Evolutionary conservation across 139 green algal genomes (phyloP), one percentile per base, ranked within the genome.

Genomic region (Chlorella sp.): DNA sequence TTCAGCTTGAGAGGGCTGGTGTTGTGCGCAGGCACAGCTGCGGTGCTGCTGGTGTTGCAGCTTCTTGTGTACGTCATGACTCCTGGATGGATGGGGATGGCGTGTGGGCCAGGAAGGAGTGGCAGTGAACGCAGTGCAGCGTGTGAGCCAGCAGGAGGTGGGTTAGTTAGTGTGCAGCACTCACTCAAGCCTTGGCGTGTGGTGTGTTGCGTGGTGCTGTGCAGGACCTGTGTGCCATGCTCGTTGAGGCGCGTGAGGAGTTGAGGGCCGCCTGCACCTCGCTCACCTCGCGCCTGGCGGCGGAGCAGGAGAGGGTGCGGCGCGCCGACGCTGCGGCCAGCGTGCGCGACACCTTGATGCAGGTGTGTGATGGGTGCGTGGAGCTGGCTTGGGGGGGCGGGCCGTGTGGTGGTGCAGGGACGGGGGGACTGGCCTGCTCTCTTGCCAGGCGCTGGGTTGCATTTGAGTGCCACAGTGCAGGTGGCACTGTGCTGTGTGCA

Each of bases 291-390:
- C 65, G 65, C 2, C 30, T 60, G 35, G 65, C 65, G 14, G 65
- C 17, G 3, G 65, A 30, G 22, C 29, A 71, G 65, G 65, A 71
- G 65, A 34, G 65, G 2, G 65, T 31, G 35, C 35, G 35, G 6
- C 5, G 65, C 29, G n/a, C 70, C 35, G 33, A 51, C 3, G 60
- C 61, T 23, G 35, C 71, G 32, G 31, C 35, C 3, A 29, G 32
- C n/a, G 61, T 76, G 33, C 26, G 61, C 4, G 71, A 65, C 35
- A 34, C 71, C 32, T 32, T 76, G 71, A 55, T 55, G 42, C 42
- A 55, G 42, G 42, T 55, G 42, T 55, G 42, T 55, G 42, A 55
- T n/a, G n/a, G n/a, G n/a, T n/a, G n/a, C n/a, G n/a, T n/a, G n/a
- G n/a, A n/a, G n/a, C n/a, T n/a, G n/a, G n/a, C n/a, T n/a, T n/a